phyloP scores from a whole-genome alignment of 805 yeast genomes.

The Clavispora fructus region DNA sequence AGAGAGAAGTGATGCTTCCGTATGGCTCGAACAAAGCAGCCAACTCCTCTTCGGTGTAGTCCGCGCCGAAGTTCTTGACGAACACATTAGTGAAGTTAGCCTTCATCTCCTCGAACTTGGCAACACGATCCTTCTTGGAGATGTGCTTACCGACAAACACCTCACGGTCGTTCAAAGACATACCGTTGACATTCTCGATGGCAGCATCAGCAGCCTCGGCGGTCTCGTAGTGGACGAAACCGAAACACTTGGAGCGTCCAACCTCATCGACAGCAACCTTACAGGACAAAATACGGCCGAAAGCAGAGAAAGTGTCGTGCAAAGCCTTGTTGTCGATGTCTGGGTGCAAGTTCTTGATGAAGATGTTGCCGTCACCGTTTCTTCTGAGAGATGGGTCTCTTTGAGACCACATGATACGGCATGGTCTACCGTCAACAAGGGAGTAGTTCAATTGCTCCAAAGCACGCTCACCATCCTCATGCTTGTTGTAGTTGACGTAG shows the following conservation, averaged over 20 bases:
- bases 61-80: conserved; percentile 81
- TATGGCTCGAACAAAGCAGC: conserved; percentile 61
- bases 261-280: conserved; percentile 93
- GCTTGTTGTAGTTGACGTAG: conserved; percentile 90
- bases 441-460: conserved; percentile 93
- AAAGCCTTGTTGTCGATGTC: conserved; percentile 98
- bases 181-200: conserved; percentile 95
- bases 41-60: conserved; percentile 66
- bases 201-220: conserved; percentile 92
- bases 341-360: conserved; percentile 97
- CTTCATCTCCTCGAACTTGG: conserved; percentile 83
- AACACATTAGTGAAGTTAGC: conserved; percentile 94
- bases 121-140: conserved; percentile 88
- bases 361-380: conserved; percentile 93
- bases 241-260: conserved; percentile 92
- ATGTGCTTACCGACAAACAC: conserved; percentile 94
- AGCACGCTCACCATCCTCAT: conserved; percentile 89
- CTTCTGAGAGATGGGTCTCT: conserved; percentile 95
- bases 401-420: conserved; percentile 99
- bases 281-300: conserved; percentile 93
- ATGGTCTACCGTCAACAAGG: conserved; percentile 88
- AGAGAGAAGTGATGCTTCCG: conserved; percentile 82
- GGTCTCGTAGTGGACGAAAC: conserved; percentile 94
- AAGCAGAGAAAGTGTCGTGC: conserved; percentile 95
- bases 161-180: conserved; percentile 93